Evolutionary conservation across 176 grass and related monocot genomes (phyloP).

Genomic region (Carex parvula): DNA sequence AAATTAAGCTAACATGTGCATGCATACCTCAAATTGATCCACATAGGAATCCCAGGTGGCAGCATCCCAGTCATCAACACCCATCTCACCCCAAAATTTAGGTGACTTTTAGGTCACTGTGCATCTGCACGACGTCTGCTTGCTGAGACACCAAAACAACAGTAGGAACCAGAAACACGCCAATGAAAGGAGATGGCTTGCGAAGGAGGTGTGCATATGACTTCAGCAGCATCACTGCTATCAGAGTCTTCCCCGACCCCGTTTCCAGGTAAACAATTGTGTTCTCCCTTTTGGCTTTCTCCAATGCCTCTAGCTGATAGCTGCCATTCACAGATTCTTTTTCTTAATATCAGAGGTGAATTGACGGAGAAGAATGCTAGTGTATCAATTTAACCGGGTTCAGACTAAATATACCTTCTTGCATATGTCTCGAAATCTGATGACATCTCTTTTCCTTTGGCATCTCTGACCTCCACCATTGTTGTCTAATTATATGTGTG

Average conservation of each 20-base stretch:
- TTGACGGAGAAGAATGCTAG: background rate
- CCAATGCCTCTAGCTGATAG: slow-evolving; percentile 87
- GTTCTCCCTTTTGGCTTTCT: slow-evolving; percentile 59
- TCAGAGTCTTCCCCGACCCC: slow-evolving; percentile 76
- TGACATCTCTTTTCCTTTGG: background rate
- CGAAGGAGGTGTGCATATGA: slow-evolving; percentile 56
- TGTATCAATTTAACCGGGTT: background rate
- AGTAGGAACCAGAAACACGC: slow-evolving; percentile 76
- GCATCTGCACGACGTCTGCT: slow-evolving; percentile 45
- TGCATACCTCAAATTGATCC: slow-evolving; percentile 36
- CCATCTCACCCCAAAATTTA: slow-evolving; percentile 71
- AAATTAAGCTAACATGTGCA: background rate
- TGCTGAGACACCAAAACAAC: slow-evolving; percentile 77
- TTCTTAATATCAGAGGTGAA: background rate
- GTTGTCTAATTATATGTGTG: background rate
- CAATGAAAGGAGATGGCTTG: slow-evolving; percentile 31
- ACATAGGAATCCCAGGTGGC: slow-evolving; percentile 30
- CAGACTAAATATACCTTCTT: slow-evolving; percentile 29
- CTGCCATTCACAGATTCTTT: slow-evolving; percentile 14
- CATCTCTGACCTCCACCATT: slow-evolving; percentile 1
- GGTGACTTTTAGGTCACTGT: slow-evolving; percentile 55
- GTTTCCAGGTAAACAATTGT: slow-evolving; percentile 70
- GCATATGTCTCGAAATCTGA: slow-evolving; percentile 25
- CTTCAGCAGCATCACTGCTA: slow-evolving; percentile 69
- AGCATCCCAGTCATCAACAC: slow-evolving; percentile 49